These are phyloP conservation scores for Viridothelium virens DNA, from an alignment of 495 filamentous ascomycete species.

Conservation along the genomic window DNA sequence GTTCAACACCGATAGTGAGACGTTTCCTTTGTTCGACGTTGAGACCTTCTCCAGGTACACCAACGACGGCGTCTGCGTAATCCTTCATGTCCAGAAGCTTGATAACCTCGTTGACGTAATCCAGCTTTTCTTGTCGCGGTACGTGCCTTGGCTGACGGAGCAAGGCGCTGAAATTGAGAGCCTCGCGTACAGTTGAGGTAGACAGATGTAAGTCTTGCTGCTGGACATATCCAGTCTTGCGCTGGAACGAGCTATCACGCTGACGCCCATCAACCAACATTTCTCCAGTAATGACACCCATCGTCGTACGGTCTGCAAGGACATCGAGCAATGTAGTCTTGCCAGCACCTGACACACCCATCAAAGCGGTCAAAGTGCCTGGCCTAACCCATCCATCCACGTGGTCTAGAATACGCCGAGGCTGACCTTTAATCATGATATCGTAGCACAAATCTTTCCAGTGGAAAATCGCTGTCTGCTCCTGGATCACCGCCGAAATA, in stretches of 20 bases:
- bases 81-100: slow-evolving; percentile 44
- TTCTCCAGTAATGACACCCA: slow-evolving; percentile 30
- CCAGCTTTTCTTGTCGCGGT: slow-evolving; percentile 40
- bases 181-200: slow-evolving; percentile 30
- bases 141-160: slow-evolving; percentile 26
- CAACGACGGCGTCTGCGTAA: slow-evolving; percentile 34
- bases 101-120: slow-evolving; percentile 47
- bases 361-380: slow-evolving; percentile 31
- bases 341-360: slow-evolving; percentile 31
- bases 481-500: slow-evolving; percentile 18
- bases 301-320: slow-evolving; percentile 30
- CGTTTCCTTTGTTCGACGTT: slow-evolving; percentile 39
- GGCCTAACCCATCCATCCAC: slow-evolving; percentile 30
- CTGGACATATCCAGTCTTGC: slow-evolving; percentile 32
- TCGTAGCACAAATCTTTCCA: slow-evolving; percentile 27
- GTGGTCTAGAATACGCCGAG: slow-evolving; percentile 24
- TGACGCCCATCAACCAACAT: slow-evolving; percentile 31
- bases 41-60: slow-evolving; percentile 25
- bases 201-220: slow-evolving; percentile 32
- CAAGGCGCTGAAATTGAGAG: slow-evolving; percentile 31
- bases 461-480: slow-evolving; percentile 22
- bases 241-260: slow-evolving; percentile 31
- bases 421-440: slow-evolving; percentile 23
- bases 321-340: slow-evolving; percentile 34
- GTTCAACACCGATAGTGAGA: slow-evolving; percentile 32